A percentile compares a stretch with the other conserved stretches of the same genome.
Evolutionary conservation across 805 yeast species (phyloP).

Genomic region (Saturnispora sanitii): DNA sequence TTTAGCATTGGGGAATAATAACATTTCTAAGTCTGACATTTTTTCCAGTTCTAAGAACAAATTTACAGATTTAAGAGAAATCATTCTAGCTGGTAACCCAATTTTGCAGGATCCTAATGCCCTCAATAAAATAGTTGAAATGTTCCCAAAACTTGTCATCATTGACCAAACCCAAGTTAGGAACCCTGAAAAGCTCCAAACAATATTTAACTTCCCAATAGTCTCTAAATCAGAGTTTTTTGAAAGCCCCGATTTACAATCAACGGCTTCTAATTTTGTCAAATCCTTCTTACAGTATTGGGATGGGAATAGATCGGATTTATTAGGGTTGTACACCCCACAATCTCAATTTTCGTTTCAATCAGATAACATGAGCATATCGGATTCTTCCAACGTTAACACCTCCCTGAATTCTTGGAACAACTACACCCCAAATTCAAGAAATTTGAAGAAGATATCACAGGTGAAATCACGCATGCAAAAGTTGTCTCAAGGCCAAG

Average conservation of each 20-base stretch:
- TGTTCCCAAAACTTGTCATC: conserved; percentile 73
- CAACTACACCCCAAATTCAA: conserved; percentile 59
- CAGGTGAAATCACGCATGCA: conserved; percentile 43
- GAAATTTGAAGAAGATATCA: conserved; percentile 63
- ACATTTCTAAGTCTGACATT: conserved; percentile 44
- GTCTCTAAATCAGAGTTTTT: conserved; percentile 60
- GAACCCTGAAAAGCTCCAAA: conserved; percentile 51
- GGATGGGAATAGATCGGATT: conserved; percentile 68
- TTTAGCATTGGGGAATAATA: conserved; percentile 71
- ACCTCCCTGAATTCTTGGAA: conserved; percentile 37
- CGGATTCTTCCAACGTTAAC: conserved; percentile 18
- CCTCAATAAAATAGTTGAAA: conserved; percentile 50
- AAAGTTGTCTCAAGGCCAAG: conserved; percentile 60
- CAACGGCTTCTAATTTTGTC: conserved; percentile 66
- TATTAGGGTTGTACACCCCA: conserved; percentile 64
- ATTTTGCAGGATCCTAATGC: conserved; percentile 34
- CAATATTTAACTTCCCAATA: conserved; percentile 47
- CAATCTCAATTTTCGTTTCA: conserved; percentile 80
- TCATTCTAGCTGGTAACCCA: conserved; percentile 75
- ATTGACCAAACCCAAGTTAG: conserved; percentile 73
- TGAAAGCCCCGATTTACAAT: conserved; percentile 64
- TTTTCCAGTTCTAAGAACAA: conserved; percentile 74
- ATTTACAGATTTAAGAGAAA: conserved; percentile 61
- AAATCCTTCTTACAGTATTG: conserved; percentile 67
- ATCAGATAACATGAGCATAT: conserved; percentile 52